Evolutionary conservation across 805 yeast species (phyloP).

Genomic region (Metschnikowia santaceciliae): DNA sequence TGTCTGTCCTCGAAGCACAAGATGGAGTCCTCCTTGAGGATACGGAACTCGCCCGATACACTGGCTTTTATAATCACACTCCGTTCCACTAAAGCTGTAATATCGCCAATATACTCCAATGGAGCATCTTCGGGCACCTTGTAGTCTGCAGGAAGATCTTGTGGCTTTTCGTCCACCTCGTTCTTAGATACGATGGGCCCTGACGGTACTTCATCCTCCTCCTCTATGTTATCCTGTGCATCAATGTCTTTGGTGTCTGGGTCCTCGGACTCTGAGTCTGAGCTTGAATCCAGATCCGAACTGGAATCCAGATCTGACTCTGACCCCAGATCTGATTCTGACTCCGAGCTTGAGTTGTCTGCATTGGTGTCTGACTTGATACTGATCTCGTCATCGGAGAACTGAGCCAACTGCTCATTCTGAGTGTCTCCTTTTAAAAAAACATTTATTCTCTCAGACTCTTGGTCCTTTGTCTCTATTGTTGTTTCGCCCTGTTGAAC

Average conservation of each 20-base stretch:
- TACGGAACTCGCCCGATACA: constrained; percentile 78
- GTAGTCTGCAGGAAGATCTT: constrained; percentile 64
- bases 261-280: constrained; percentile 8
- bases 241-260: not conserved
- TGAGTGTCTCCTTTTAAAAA: not conserved
- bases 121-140: constrained; percentile 55
- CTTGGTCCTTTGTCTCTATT: not conserved
- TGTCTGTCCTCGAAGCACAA: constrained; percentile 71
- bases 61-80: constrained; percentile 69
- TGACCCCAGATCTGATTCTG: not conserved
- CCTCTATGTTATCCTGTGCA: constrained; percentile 29
- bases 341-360: not conserved
- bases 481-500: not conserved
- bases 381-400: constrained; percentile 18
- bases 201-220: constrained; percentile 39
- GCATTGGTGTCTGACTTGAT: constrained; percentile 3
- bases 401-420: constrained; percentile 8
- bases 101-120: constrained; percentile 66
- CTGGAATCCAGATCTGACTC: constrained; percentile 3
- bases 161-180: constrained; percentile 72
- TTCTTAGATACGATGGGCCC: constrained; percentile 79
- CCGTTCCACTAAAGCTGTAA: constrained; percentile 65
- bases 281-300: constrained; percentile 7
- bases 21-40: constrained; percentile 75
- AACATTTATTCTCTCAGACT: not conserved